Evolutionary conservation across 768 basidiomycete species (phyloP).

Genomic region (Coprinellus aureogranulatus): DNA sequence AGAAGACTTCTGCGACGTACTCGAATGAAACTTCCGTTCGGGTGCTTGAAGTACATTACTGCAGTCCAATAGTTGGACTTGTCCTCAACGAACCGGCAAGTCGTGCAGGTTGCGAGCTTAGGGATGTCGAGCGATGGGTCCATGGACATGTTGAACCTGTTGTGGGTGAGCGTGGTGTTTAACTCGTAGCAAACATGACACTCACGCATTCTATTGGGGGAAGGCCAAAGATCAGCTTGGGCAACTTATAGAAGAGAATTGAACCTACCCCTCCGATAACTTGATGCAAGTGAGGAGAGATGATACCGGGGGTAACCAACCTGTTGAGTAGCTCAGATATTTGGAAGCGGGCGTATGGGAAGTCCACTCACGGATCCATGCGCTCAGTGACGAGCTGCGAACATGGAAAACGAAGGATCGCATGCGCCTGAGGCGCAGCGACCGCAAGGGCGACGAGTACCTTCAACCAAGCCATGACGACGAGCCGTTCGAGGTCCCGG

Average conservation of each 20-base stretch:
- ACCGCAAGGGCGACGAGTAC: slow-evolving; percentile 1
- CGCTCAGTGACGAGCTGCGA: slow-evolving; percentile 21
- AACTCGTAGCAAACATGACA: no score
- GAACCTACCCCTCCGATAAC: slow-evolving; percentile 16
- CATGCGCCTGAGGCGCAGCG: slow-evolving; percentile 10
- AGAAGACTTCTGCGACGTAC: slow-evolving; percentile 3
- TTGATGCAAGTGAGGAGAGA: slow-evolving; percentile 20
- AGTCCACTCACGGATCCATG: slow-evolving; percentile 17
- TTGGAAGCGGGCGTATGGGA: not conserved
- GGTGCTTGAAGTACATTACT: slow-evolving; percentile 21
- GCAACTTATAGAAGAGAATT: not conserved
- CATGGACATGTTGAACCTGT: slow-evolving; percentile 22
- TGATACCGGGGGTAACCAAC: slow-evolving; percentile 14
- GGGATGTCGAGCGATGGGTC: slow-evolving; percentile 16
- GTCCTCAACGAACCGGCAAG: slow-evolving; percentile 19
- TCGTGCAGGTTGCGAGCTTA: slow-evolving; percentile 17
- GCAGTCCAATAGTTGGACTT: slow-evolving; percentile 24
- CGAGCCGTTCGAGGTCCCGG: not conserved
- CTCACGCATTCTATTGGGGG: slow-evolving; percentile 13
- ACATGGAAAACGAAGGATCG: slow-evolving; percentile 19
- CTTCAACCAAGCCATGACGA: not conserved
- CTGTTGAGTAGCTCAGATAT: not conserved
- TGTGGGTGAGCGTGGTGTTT: not conserved
- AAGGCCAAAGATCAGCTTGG: not conserved
- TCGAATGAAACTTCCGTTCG: slow-evolving; percentile 18